Evolutionary conservation across 73 alveolate species (phyloP), one percentile per base, ranked within the genome.

Genomic region (Chromera velia): DNA sequence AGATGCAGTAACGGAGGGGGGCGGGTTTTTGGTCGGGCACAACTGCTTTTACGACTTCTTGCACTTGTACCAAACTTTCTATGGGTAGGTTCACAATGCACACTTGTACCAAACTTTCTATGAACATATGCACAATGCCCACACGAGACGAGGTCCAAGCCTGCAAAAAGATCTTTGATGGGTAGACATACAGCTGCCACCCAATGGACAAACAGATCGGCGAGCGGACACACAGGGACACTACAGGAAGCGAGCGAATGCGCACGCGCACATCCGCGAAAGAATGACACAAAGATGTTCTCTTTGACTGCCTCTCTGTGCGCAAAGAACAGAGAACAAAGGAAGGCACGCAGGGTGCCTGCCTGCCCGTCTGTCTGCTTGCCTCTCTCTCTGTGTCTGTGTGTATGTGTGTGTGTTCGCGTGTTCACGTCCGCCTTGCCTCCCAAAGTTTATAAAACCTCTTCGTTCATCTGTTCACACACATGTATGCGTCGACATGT

Each of bases 1-100:
- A 0, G 84, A 77, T 29, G 84, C 66, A 72, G 67, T 77, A 72
- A 67, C 84, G 30, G 68, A 67, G 30, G 69, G 74, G n/a, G 78
- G 68, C 55, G 68, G 34, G 76, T 77, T 73, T 27, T n/a, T 77
- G 70, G 84, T 77, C 76, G 84, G 84, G 17, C 84, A 77, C 84
- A 77, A 77, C 72, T 77, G 84, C 68, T 76, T 76, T 40, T 76
- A 76, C 63, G 84, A 76, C 84, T 66, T 76, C 34, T 34, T 76
- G 71, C 84, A 76, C 84, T 76, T 76, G n/a, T 76, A 76, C 76
- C 84, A 76, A 55, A 76, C 77, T 26, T 76, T 76, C 47, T 76
- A 76, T 40, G 76, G 62, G 26, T 74, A 64, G 22, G 70, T 76
- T 28, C 83, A n/a, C n/a, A n/a, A n/a, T n/a, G n/a, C 83, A 18